A percentile compares a stretch with the other conserved stretches of the same genome.
Evolutionary conservation across 2,329 filamentous ascomycete species (phyloP).

Genomic region (Epicoccum nigrum): DNA sequence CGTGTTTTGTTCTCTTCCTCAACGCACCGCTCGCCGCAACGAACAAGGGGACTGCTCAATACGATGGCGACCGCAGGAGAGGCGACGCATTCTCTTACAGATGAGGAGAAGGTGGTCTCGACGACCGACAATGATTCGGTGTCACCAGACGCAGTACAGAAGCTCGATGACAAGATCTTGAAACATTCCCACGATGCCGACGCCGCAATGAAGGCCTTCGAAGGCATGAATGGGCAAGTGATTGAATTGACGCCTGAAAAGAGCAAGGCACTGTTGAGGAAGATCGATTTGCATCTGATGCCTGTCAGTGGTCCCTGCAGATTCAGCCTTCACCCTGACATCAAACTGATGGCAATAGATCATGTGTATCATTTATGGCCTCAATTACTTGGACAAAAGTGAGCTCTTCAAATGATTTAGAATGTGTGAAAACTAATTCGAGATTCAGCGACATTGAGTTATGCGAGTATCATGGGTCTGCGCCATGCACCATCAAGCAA

Average conservation of each 20-base stretch:
- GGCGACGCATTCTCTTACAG: neutral
- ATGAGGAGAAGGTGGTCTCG: constrained; percentile 27
- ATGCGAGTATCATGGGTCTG: constrained; percentile 59
- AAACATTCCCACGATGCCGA: constrained; percentile 65
- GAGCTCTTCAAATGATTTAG: neutral
- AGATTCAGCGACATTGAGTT: constrained; percentile 51
- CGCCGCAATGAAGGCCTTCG: constrained; percentile 65
- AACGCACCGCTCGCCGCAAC: no score
- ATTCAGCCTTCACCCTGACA: neutral
- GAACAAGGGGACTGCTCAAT: neutral
- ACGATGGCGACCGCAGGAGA: constrained; percentile 19
- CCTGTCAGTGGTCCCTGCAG: constrained; percentile 46
- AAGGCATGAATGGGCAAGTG: constrained; percentile 55
- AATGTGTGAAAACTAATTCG: neutral
- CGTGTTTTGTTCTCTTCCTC: neutral
- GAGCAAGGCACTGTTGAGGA: constrained; percentile 63
- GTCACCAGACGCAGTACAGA: constrained; percentile 18
- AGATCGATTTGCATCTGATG: constrained; percentile 68
- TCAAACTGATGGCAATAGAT: constrained; percentile 42
- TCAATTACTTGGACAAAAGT: constrained; percentile 59
- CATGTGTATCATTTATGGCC: constrained; percentile 63
- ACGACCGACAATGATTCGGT: constrained; percentile 12
- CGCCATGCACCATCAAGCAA: constrained; percentile 39
- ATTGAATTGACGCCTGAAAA: constrained; percentile 62
- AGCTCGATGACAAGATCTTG: constrained; percentile 34